phyloP scores from a whole-genome alignment of 2,329 filamentous ascomycete species.

The Plenodomus tracheiphilus region DNA sequence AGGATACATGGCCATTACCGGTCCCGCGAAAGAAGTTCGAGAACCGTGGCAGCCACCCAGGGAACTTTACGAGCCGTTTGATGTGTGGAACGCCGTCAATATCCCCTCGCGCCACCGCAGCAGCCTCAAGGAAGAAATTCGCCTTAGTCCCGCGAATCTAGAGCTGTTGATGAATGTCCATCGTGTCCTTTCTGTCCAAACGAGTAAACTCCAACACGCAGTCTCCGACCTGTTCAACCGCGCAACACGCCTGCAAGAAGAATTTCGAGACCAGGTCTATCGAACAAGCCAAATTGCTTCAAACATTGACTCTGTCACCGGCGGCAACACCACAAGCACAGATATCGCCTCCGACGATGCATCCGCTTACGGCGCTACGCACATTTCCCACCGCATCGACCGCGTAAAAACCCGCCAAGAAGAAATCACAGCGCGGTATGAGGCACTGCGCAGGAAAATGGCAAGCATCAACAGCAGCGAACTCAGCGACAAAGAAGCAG shows the following conservation, averaged over 20 bases:
- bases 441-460: slow-evolving; percentile 59
- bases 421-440: slow-evolving; percentile 62
- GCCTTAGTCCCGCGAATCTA: slow-evolving; percentile 70
- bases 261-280: slow-evolving; percentile 68
- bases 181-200: slow-evolving; percentile 70
- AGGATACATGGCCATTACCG: slow-evolving; percentile 22
- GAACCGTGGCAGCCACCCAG: slow-evolving; percentile 67
- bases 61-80: slow-evolving; percentile 61
- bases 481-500: slow-evolving; percentile 65
- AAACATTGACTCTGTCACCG: slow-evolving; percentile 68
- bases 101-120: slow-evolving; percentile 64
- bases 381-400: slow-evolving; percentile 63
- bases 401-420: slow-evolving; percentile 60
- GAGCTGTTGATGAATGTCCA: slow-evolving; percentile 74
- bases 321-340: slow-evolving; percentile 52
- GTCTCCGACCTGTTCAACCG: slow-evolving; percentile 74
- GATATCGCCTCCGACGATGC: too few species aligned
- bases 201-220: slow-evolving; percentile 67
- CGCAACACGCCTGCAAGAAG: slow-evolving; percentile 68
- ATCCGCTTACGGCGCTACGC: slow-evolving; percentile 55
- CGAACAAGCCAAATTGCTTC: slow-evolving; percentile 67
- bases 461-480: slow-evolving; percentile 55
- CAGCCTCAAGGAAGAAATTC: slow-evolving; percentile 67
- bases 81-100: slow-evolving; percentile 60
- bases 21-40: slow-evolving; percentile 56